Percentiles rank a stretch among this genome's conserved stretches.
Conservation (phyloP, 495 filamentous ascomycete species). For the Penicillium lagena region DNA sequence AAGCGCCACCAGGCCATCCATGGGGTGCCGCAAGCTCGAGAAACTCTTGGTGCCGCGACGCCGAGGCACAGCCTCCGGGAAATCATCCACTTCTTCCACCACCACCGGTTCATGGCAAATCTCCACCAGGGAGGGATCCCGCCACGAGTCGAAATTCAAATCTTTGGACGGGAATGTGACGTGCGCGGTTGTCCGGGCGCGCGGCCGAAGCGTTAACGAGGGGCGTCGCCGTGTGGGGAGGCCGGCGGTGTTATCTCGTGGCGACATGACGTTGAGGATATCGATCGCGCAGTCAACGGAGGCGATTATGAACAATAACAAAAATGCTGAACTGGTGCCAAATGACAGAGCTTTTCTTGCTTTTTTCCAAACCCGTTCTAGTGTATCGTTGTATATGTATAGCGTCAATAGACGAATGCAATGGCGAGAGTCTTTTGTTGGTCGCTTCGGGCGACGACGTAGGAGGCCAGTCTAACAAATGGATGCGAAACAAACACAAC, state of each 20-base stretch:
- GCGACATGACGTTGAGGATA: slow-evolving; percentile 25
- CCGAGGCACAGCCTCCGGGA: slow-evolving; percentile 27
- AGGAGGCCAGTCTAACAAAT: slow-evolving; percentile 4
- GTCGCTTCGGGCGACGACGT: background rate
- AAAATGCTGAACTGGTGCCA: slow-evolving; percentile 2
- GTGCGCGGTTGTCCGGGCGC: slow-evolving; percentile 27
- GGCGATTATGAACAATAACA: background rate
- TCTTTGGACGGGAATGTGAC: slow-evolving; percentile 15
- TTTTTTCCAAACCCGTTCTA: slow-evolving; percentile 4
- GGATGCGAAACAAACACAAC: slow-evolving; percentile 5
- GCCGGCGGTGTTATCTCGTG: slow-evolving; percentile 20
- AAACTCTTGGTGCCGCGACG: slow-evolving; percentile 39
- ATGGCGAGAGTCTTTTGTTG: background rate
- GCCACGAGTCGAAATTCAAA: slow-evolving; percentile 20
- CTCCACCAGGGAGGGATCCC: slow-evolving; percentile 20
- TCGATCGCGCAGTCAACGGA: background rate
- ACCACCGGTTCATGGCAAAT: slow-evolving; percentile 18
- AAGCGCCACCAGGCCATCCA: slow-evolving; percentile 39
- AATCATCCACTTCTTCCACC: slow-evolving; percentile 31
- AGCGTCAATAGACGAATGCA: background rate
- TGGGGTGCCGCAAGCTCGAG: slow-evolving; percentile 37
- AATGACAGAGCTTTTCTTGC: too few species aligned
- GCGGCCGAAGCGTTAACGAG: slow-evolving; percentile 29
- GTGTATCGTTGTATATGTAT: background rate
- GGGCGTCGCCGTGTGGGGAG: slow-evolving; percentile 28